These are phyloP conservation scores for Cyberlindnera samutprakarnensis DNA, from an alignment of 805 yeast genomes.

Conservation along the genomic window DNA sequence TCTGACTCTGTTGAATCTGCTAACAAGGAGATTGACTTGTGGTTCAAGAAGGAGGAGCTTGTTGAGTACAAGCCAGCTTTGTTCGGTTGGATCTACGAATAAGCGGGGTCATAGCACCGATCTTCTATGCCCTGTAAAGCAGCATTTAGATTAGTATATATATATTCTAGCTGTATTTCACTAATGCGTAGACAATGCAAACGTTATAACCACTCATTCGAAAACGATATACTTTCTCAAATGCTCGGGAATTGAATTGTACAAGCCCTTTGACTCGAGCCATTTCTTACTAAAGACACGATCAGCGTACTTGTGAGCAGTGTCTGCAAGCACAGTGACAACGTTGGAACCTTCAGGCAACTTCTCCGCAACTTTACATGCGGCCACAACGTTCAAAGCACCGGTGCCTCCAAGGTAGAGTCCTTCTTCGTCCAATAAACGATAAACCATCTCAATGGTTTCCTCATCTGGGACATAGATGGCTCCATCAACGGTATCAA, in stretches of 20 bases:
- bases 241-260: conserved; percentile 58
- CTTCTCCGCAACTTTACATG: conserved; percentile 62
- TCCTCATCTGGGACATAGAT: conserved; percentile 70
- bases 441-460: conserved; percentile 76
- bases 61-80: conserved; percentile 84
- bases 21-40: conserved; percentile 86
- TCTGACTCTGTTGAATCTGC: conserved; percentile 99
- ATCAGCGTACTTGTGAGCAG: conserved; percentile 84
- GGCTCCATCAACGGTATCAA: conserved; percentile 74
- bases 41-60: conserved; percentile 98
- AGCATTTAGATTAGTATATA: no score
- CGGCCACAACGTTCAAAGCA: conserved; percentile 87
- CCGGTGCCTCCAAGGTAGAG: conserved; percentile 86
- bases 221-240: conserved; percentile 58
- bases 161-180: no score
- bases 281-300: conserved; percentile 71
- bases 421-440: conserved; percentile 84
- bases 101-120: no score
- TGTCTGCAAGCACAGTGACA: conserved; percentile 84
- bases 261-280: conserved; percentile 65
- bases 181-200: no score
- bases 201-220: conserved; percentile 6
- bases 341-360: conserved; percentile 77
- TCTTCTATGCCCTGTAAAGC: no score
- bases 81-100: conserved; percentile 92